A percentile compares a stretch with the other conserved stretches of the same genome.
Conservation (phyloP, 202 grass and related monocot genomes). For the Dendrocalamus latiflorus region DNA sequence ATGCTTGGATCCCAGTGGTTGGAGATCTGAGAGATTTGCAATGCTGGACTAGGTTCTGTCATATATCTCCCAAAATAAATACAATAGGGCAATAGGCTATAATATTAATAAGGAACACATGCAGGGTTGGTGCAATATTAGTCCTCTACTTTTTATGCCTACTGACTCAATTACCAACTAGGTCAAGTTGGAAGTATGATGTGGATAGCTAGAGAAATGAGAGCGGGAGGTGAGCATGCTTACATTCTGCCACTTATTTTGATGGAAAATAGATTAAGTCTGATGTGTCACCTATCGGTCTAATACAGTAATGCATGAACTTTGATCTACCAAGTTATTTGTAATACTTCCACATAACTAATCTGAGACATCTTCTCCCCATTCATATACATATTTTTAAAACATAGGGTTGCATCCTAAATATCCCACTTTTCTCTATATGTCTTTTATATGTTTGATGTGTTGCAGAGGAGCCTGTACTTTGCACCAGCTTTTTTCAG, state of each 20-base stretch:
- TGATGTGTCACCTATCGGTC: not conserved
- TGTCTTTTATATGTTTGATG: conserved; percentile 2
- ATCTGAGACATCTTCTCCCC: not conserved
- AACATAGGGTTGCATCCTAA: not conserved
- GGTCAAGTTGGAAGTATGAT: not conserved
- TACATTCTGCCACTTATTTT: not conserved
- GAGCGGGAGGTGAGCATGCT: not conserved
- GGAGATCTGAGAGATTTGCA: not conserved
- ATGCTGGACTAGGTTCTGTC: not conserved
- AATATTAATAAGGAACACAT: not conserved
- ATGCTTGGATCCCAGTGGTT: not conserved
- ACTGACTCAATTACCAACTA: not conserved
- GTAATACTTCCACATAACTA: not conserved
- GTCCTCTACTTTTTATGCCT: not conserved
- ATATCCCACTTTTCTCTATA: not conserved
- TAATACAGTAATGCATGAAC: not conserved
- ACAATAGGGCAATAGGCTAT: not conserved
- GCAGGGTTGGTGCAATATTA: not conserved
- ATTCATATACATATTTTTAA: not conserved
- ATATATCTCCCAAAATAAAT: conserved; percentile 3
- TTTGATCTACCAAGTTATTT: not conserved
- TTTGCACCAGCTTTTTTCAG: conserved; percentile 89
- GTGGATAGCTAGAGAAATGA: not conserved
- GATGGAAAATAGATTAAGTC: conserved; percentile 5
- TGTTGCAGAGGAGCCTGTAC: conserved; percentile 89